phyloP scores from a whole-genome alignment of 176 grass and related monocot species.

The Aegilops umbellulata region DNA sequence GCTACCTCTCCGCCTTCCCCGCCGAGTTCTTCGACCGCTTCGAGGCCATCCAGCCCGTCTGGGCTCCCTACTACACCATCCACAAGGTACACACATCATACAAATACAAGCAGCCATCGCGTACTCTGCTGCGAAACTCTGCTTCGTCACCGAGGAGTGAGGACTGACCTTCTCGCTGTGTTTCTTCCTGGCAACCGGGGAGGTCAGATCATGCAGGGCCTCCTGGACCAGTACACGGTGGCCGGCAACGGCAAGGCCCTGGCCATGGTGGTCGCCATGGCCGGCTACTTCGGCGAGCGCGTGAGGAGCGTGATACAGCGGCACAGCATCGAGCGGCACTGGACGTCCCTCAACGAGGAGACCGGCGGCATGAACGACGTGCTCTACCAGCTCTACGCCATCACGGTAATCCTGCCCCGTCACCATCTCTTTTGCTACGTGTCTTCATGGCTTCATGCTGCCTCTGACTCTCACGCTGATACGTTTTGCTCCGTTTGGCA shows the following conservation, averaged over 20 bases:
- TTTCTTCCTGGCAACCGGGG: not conserved
- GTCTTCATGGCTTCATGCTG: not conserved
- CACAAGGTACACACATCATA: constrained; percentile 58
- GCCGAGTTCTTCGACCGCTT: constrained; percentile 93
- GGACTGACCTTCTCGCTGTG: not conserved
- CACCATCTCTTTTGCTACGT: not conserved
- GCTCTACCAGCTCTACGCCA: constrained; percentile 82
- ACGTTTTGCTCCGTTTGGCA: not conserved
- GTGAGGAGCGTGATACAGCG: constrained; percentile 67
- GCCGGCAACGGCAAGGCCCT: constrained; percentile 64
- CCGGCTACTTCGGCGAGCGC: constrained; percentile 72
- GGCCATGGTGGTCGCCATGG: constrained; percentile 72
- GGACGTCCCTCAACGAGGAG: constrained; percentile 92
- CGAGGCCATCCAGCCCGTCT: constrained; percentile 75
- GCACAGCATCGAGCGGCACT: constrained; percentile 85
- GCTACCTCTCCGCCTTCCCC: constrained; percentile 97
- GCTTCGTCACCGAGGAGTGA: no score
- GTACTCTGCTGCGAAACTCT: not conserved
- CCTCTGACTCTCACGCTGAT: not conserved
- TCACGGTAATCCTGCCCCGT: constrained; percentile 45
- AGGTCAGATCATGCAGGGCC: constrained; percentile 88
- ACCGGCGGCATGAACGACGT: constrained; percentile 99
- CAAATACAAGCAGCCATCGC: not conserved
- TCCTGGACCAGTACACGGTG: constrained; percentile 74
- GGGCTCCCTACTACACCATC: constrained; percentile 97